Conservation (phyloP, 2,329 filamentous ascomycete genomes). For the Fusarium sublunatum region DNA sequence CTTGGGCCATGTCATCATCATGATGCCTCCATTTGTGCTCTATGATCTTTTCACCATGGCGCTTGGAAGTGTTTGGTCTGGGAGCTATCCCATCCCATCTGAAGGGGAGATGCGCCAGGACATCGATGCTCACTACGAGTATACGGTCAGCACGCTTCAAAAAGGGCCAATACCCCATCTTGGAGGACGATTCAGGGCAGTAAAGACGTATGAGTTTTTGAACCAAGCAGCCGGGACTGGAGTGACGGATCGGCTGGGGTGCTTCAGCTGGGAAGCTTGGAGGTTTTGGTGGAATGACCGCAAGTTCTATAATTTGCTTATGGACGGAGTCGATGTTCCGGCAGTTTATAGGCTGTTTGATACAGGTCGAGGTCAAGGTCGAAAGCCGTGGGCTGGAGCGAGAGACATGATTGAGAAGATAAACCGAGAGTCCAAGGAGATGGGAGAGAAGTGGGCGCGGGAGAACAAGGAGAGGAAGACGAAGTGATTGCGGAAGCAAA, state of each 20-base stretch:
- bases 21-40: conserved; percentile 44
- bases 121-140: conserved; percentile 47
- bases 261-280: conserved; percentile 56
- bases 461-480: conserved; percentile 41
- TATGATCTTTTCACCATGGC: conserved; percentile 50
- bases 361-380: conserved; percentile 49
- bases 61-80: conserved; percentile 46
- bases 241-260: conserved; percentile 52
- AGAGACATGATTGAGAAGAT: conserved; percentile 47
- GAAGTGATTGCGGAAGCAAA: conserved; percentile 3
- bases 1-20: conserved; percentile 43
- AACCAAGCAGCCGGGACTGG: conserved; percentile 58
- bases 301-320: conserved; percentile 55
- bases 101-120: conserved; percentile 42
- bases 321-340: conserved; percentile 53
- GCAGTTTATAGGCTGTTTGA: conserved; percentile 57
- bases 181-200: conserved; percentile 40
- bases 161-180: conserved; percentile 43
- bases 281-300: conserved; percentile 57
- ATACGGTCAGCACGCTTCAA: conserved; percentile 35
- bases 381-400: conserved; percentile 56
- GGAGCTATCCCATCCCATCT: conserved; percentile 36
- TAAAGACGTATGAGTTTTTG: conserved; percentile 50
- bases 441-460: conserved; percentile 38
- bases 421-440: conserved; percentile 41